Percentiles rank a stretch among this genome's conserved stretches.
Evolutionary conservation across 169 alveolate species (phyloP).

Genomic region (Eimeria sp.): DNA sequence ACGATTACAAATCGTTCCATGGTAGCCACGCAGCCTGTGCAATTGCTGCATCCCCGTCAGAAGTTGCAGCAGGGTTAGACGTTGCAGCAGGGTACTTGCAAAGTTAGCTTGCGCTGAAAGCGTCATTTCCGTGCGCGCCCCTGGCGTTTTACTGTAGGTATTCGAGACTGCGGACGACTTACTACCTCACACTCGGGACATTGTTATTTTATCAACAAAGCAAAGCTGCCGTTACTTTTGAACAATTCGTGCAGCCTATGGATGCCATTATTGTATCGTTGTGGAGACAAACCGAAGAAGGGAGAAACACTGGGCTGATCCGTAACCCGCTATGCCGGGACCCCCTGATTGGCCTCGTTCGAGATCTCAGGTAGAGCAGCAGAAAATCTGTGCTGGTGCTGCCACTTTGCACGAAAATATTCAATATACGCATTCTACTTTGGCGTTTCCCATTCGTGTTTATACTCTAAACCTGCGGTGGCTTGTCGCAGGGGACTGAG

Average conservation of each 20-base stretch:
- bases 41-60: not conserved
- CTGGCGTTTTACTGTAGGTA: conserved; percentile 79
- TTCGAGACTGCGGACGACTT: conserved; percentile 94
- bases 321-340: conserved; percentile 87
- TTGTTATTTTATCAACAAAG: conserved; percentile 88
- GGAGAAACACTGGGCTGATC: conserved; percentile 83
- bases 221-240: conserved; percentile 85
- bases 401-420: not conserved
- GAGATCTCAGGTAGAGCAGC: conserved; percentile 94
- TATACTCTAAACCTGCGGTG: not conserved
- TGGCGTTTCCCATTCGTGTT: not conserved
- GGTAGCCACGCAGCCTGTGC: not conserved
- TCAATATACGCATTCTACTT: not conserved
- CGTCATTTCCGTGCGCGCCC: not conserved
- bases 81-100: not conserved
- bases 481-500: conserved; percentile 48
- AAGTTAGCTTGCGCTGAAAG: not conserved
- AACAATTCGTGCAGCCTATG: conserved; percentile 91
- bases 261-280: conserved; percentile 86
- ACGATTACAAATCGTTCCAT: not conserved
- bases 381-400: not conserved
- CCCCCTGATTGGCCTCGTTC: conserved; percentile 93
- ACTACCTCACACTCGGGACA: conserved; percentile 94
- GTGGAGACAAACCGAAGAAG: conserved; percentile 87
- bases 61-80: not conserved